These are phyloP conservation scores for Pseudocercospora vitis DNA, from an alignment of 2,329 filamentous ascomycete genomes.

Conservation along the genomic window DNA sequence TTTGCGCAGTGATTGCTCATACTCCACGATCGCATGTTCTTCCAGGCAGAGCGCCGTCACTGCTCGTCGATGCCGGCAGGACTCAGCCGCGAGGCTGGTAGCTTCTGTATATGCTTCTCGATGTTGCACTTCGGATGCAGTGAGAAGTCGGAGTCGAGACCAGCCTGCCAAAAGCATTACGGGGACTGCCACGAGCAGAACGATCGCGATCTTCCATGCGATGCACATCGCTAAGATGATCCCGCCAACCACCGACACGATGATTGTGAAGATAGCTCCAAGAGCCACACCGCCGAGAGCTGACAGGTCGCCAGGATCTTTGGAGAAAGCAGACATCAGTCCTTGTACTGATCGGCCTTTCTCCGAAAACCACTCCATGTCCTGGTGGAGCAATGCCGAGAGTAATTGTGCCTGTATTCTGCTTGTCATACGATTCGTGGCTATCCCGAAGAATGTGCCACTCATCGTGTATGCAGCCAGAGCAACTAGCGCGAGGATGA, in stretches of 20 bases:
- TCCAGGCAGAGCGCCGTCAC: slow-evolving; percentile 48
- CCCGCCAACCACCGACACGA: slow-evolving; percentile 49
- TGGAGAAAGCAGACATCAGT: slow-evolving; percentile 49
- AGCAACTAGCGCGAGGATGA: slow-evolving; percentile 55
- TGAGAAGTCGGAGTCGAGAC: slow-evolving; percentile 49
- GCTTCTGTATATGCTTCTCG: slow-evolving; percentile 65
- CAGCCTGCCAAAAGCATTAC: slow-evolving; percentile 51
- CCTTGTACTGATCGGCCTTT: slow-evolving; percentile 46
- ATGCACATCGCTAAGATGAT: slow-evolving; percentile 50
- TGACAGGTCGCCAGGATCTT: slow-evolving; percentile 51
- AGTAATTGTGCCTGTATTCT: slow-evolving; percentile 50
- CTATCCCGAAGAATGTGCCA: slow-evolving; percentile 51
- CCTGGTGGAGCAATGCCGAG: slow-evolving; percentile 55
- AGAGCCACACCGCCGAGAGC: slow-evolving; percentile 52
- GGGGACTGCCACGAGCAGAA: slow-evolving; percentile 51
- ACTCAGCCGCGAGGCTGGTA: slow-evolving; percentile 65
- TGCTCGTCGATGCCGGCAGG: slow-evolving; percentile 65
- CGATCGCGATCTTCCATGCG: slow-evolving; percentile 54
- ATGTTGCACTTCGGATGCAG: slow-evolving; percentile 62
- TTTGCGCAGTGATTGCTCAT: slow-evolving; percentile 41
- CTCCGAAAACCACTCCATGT: slow-evolving; percentile 53
- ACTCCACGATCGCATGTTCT: slow-evolving; percentile 40
- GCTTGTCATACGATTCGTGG: slow-evolving; percentile 48
- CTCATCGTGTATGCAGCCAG: slow-evolving; percentile 46
- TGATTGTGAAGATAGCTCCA: slow-evolving; percentile 52